Percentiles rank a stretch among this genome's conserved stretches.
Conservation (phyloP, 805 yeast genomes). For the Yarrowia alimentaria region DNA sequence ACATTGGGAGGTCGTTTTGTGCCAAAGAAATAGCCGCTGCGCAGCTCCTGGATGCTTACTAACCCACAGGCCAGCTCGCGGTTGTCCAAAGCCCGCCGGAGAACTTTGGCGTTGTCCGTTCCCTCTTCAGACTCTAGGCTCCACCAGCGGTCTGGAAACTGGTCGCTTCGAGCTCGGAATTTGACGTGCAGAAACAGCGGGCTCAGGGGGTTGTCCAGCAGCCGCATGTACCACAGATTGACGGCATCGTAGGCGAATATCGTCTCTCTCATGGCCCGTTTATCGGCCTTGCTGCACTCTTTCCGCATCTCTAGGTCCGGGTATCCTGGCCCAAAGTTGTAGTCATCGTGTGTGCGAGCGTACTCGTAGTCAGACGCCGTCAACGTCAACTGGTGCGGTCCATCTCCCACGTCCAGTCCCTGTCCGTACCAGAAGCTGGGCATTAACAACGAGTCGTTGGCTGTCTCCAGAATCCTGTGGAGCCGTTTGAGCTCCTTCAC, state of each 20-base stretch:
- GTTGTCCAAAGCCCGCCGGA: too few relatives aligned
- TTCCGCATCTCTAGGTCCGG: too few relatives aligned
- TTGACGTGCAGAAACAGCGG: slow-evolving; percentile 16
- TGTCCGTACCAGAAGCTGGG: background rate
- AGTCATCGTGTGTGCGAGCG: background rate
- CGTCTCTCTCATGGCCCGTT: too few relatives aligned
- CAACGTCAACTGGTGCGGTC: background rate
- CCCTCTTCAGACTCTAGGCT: background rate
- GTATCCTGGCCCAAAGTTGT: slow-evolving; percentile 12
- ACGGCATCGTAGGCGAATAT: slow-evolving; percentile 14
- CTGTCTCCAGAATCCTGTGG: background rate
- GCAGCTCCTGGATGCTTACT: slow-evolving; percentile 1
- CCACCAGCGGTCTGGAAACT: slow-evolving; percentile 23
- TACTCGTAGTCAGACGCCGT: background rate
- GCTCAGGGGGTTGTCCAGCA: slow-evolving; percentile 2
- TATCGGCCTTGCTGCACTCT: too few relatives aligned
- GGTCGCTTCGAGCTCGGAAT: background rate
- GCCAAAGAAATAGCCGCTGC: slow-evolving; percentile 20
- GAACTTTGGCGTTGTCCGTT: background rate
- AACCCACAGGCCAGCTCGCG: slow-evolving; percentile 11
- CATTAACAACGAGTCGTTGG: slow-evolving; percentile 11
- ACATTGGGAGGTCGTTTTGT: background rate
- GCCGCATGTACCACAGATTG: slow-evolving; percentile 13
- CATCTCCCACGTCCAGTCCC: background rate
- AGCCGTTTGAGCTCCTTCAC: background rate